A percentile compares a stretch with the other conserved stretches of the same genome.
phyloP scores from a whole-genome alignment of 2,329 filamentous ascomycete species.

The Talaromyces funiculosus region DNA sequence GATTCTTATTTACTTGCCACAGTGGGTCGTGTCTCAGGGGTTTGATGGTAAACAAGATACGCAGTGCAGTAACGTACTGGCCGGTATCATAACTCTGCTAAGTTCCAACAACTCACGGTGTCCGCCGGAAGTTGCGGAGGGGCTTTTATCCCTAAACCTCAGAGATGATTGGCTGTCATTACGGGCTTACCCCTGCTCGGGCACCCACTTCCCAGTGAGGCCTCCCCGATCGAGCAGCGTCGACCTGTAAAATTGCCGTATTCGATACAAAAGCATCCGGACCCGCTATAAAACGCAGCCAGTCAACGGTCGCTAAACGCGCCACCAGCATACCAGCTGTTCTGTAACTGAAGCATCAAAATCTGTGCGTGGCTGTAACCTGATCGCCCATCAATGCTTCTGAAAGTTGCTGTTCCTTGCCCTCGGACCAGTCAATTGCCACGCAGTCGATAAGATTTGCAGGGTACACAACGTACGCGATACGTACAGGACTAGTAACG shows the following conservation, averaged over 20 bases:
- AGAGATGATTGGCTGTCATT: neutral
- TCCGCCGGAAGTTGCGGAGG: neutral
- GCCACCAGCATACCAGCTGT: conserved; percentile 5
- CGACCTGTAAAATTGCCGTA: neutral
- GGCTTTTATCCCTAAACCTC: neutral
- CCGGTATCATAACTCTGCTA: neutral
- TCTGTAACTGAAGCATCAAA: neutral
- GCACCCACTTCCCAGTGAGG: neutral
- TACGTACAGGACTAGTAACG: neutral
- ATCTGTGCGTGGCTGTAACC: conserved; percentile 4
- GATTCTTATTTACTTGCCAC: conserved; percentile 5
- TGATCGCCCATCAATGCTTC: neutral
- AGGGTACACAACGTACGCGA: neutral
- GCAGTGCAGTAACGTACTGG: neutral
- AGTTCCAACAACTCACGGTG: conserved; percentile 5
- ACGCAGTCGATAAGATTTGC: neutral
- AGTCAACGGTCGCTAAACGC: neutral
- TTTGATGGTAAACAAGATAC: conserved; percentile 3
- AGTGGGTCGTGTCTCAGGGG: conserved; percentile 15
- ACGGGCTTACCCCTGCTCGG: conserved; percentile 7
- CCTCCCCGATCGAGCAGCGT: neutral
- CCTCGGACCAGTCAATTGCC: neutral
- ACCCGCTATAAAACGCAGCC: neutral
- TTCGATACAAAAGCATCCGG: neutral
- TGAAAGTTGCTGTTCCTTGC: neutral